Percentiles rank a stretch among this genome's conserved stretches.
Conservation (phyloP, 2,329 filamentous ascomycete genomes). For the Hymenoscyphus scutula region DNA sequence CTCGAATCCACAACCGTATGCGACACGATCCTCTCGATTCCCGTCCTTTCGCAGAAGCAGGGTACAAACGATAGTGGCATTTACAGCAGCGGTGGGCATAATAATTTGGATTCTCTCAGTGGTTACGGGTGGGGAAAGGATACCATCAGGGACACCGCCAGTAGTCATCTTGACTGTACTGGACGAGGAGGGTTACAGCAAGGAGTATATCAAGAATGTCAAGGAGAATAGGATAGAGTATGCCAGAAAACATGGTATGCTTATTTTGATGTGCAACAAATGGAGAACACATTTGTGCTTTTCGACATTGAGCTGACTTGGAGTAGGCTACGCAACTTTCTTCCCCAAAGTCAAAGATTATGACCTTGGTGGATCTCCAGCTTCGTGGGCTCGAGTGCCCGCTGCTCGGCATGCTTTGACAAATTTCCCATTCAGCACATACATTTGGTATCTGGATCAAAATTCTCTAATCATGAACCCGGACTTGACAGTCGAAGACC, state of each 20-base stretch:
- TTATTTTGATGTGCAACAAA: background rate
- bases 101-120: slow-evolving; percentile 60
- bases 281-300: slow-evolving; percentile 11
- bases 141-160: slow-evolving; percentile 54
- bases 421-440: slow-evolving; percentile 71
- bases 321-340: slow-evolving; percentile 78
- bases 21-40: slow-evolving; percentile 55
- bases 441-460: slow-evolving; percentile 84
- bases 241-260: slow-evolving; percentile 78
- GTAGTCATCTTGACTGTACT: slow-evolving; percentile 84
- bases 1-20: slow-evolving; percentile 72
- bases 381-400: slow-evolving; percentile 75
- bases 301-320: slow-evolving; percentile 19
- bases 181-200: slow-evolving; percentile 62
- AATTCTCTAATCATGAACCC: slow-evolving; percentile 89
- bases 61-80: slow-evolving; percentile 56
- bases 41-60: slow-evolving; percentile 60
- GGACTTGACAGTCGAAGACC: slow-evolving; percentile 62
- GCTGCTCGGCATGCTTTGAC: slow-evolving; percentile 87
- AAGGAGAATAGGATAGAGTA: slow-evolving; percentile 82
- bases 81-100: slow-evolving; percentile 33
- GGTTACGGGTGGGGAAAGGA: slow-evolving; percentile 27
- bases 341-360: slow-evolving; percentile 78
- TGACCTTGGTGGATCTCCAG: slow-evolving; percentile 57
- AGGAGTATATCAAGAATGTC: slow-evolving; percentile 69